These are phyloP conservation scores for Chamaecrista fasciculata DNA, from an alignment of 306 rosid species.

Conservation along the genomic window DNA sequence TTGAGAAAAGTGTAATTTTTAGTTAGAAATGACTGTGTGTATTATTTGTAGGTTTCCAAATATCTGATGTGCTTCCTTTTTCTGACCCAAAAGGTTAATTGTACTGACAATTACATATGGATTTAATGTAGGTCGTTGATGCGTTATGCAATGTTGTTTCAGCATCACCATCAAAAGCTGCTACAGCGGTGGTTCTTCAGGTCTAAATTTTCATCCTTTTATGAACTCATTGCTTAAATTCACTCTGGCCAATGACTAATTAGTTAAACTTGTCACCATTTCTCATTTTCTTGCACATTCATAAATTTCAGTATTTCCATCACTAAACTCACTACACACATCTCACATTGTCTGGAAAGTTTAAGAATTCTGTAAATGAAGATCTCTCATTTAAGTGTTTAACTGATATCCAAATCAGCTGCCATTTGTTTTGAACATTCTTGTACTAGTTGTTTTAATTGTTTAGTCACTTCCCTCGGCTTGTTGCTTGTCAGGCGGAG, in stretches of 20 bases:
- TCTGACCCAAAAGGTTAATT: conserved; percentile 10
- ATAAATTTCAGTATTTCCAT: background rate
- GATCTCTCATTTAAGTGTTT: conserved; percentile 13
- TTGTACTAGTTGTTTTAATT: conserved; percentile 6
- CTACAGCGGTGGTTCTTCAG: conserved; percentile 96
- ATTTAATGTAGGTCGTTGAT: conserved; percentile 71
- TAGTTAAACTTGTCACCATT: background rate
- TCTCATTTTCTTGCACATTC: conserved; percentile 19
- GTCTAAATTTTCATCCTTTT: conserved; percentile 46
- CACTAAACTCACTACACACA: background rate
- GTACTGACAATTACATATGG: conserved; percentile 17
- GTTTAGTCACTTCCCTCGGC: conserved; percentile 41
- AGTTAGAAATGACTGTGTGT: background rate
- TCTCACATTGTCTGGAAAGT: background rate
- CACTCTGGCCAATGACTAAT: conserved; percentile 15
- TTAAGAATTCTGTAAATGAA: conserved; percentile 25
- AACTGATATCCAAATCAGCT: conserved; percentile 13
- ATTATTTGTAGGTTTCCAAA: background rate
- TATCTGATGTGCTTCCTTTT: background rate
- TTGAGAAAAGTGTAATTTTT: background rate
- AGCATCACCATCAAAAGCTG: conserved; percentile 86
- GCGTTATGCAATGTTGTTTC: conserved; percentile 95
- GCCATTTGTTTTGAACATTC: conserved; percentile 12
- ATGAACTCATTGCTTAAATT: conserved; percentile 15
- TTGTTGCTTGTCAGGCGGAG: conserved; percentile 72